A percentile compares a stretch with the other conserved stretches of the same genome.
phyloP scores from a whole-genome alignment of 805 yeast genomes.

The Barnettozyma sucrosica region DNA sequence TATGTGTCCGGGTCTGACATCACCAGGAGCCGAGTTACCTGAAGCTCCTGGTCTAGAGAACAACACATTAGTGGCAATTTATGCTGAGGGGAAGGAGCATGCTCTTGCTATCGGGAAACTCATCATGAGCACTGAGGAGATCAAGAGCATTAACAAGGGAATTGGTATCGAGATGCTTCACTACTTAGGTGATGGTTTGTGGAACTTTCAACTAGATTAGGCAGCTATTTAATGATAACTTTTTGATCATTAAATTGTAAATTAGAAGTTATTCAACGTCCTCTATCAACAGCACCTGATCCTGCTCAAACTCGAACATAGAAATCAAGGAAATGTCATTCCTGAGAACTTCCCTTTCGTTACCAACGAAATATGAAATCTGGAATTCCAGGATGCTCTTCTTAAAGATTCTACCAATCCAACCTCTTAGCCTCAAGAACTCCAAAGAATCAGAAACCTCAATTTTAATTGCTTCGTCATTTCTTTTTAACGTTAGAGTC shows the following conservation, averaged over 20 bases:
- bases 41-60: constrained; percentile 58
- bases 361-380: constrained; percentile 21
- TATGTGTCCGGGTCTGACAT: constrained; percentile 93
- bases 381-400: constrained; percentile 23
- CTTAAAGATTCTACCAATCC: constrained; percentile 23
- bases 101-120: constrained; percentile 90
- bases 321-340: constrained; percentile 24
- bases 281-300: constrained; percentile 13
- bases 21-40: constrained; percentile 79
- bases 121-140: constrained; percentile 84
- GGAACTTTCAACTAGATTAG: constrained; percentile 54
- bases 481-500: constrained; percentile 4
- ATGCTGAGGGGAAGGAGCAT: constrained; percentile 88
- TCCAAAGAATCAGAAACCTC: constrained; percentile 27
- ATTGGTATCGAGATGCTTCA: constrained; percentile 82
- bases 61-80: constrained; percentile 71
- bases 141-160: constrained; percentile 76
- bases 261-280: not conserved
- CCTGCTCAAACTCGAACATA: constrained; percentile 18
- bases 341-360: constrained; percentile 17
- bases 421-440: constrained; percentile 31
- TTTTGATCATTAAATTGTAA: not conserved
- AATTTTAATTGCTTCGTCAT: constrained; percentile 1
- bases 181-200: constrained; percentile 84
- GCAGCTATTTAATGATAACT: not conserved